Evolutionary conservation across 371 early-diverging fungal genomes (phyloP), one percentile per base, ranked within the genome.

Genomic region (Encephalitozoon cuniculi): DNA sequence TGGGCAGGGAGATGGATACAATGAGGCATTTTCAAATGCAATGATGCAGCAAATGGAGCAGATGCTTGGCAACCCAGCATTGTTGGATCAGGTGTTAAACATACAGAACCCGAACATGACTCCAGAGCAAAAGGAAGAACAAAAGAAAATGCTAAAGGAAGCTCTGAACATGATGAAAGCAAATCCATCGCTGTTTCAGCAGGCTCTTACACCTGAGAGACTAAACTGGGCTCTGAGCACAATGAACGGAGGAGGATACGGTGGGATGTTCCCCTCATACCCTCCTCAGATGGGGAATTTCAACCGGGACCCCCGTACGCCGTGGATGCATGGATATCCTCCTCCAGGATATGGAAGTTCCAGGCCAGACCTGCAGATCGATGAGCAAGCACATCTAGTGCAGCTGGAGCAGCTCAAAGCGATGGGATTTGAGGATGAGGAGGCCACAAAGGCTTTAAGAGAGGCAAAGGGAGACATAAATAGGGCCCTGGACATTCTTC

Each of bases 361-460:
- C 8, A 46, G 44, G 11, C 59, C 54, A 11, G 44, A 51, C 28
- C 74, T 8, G 18, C 65, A 34, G 5, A 23, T 66, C 26, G 65
- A 64, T 26, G 68, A 79, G 43, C 49, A 55, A 26, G 28, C 18
- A 64, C 76, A 44, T 66, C 12, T 53, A 4, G 44, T 64, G 25
- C 73, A 78, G 51, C 18, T 77, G 2, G 51, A 59, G 30, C 21
- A 21, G 9, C 53, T 82, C 7, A 66, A 75, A 46, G 80, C 74
- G 25, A 82, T 82, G 82, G 82, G 82, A 11, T 82, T 75, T 67
- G 68, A 15, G 21, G 68, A 82, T 40, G 63, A 78, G 32, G 44
- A 74, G 11, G 52, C 78, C 28, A 32, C 59, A 12, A 66, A 72
- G 39, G 79, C 80, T 11, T 40, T 82, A 8, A 75, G 53, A 25